Evolutionary conservation across 2,329 filamentous ascomycete species (phyloP), one percentile per base, ranked within the genome.

Genomic region (Botrytis galanthina): DNA sequence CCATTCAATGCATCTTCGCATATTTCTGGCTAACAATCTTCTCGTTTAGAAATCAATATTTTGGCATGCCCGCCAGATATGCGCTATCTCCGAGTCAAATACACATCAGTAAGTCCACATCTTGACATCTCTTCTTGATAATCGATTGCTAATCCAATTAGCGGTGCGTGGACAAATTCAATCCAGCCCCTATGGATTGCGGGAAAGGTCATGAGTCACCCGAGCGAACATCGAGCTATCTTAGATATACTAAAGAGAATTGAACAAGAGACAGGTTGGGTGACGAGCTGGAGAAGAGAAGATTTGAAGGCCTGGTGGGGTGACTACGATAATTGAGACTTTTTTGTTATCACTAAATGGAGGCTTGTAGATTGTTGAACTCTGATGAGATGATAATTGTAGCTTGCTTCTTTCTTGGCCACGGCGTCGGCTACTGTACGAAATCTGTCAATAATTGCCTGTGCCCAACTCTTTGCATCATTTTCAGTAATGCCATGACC

Each of bases 301-400:
- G 86, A 88, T 78, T 67, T 89, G 64, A 84, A 83, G 63, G 83
- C 85, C 67, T 85, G 85, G 72, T 88, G 86, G 86, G 86, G 86
- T 0, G 83, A 85, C 42, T 44, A 44, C 42, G 42, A 44, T 44
- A 5, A 44, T 44, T 44, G 42, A 44, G 42, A 18, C 42, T 44
- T 44, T 44, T 44, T 6, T 44, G 42, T 16, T 44, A 44, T 18
- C 14, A 44, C 14, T 44, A 44, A 44, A 18, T 44, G 42, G 42
- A 44, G 42, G 16, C 14, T 44, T 44, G 42, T 44, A 44, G 3
- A 44, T 44, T 18, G 42, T 5, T 44, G 42, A 44, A 44, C 14
- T 44, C 42, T 16, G 42, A 44, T 44, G 42, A 44, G 42, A 44
- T 44, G 42, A 44, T 44, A 44, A 44, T 44, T 44, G 16, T 44